Evolutionary conservation across 148 eudicot species (phyloP).

Genomic region (Cornus florida): DNA sequence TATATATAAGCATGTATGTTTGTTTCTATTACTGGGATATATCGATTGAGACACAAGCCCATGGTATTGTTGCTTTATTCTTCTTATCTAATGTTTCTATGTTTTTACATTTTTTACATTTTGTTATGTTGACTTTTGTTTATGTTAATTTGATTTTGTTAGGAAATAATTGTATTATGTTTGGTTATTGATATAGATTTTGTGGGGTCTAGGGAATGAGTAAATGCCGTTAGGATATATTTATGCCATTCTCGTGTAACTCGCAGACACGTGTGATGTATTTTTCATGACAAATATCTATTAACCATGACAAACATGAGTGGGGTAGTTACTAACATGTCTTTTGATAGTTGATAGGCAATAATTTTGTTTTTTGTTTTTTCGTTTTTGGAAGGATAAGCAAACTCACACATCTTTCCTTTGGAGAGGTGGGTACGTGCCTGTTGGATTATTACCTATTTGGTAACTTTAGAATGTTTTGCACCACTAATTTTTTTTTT

Average conservation of each 20-base stretch:
- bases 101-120: slow-evolving; percentile 5
- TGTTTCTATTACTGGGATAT: too few relatives aligned
- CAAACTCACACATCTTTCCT: too few relatives aligned
- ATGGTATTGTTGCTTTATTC: background rate
- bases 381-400: too few relatives aligned
- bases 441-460: too few relatives aligned
- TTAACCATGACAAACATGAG: background rate
- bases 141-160: background rate
- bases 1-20: background rate
- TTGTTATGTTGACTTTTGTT: slow-evolving; percentile 1
- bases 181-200: background rate
- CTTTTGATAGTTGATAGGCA: too few relatives aligned
- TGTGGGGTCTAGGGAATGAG: slow-evolving; percentile 1
- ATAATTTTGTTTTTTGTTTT: too few relatives aligned
- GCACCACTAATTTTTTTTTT: too few relatives aligned
- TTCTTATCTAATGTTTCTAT: background rate
- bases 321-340: too few relatives aligned
- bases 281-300: background rate
- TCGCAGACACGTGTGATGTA: background rate
- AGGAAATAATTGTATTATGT: background rate
- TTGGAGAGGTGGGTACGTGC: too few relatives aligned
- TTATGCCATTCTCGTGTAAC: background rate
- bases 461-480: too few relatives aligned
- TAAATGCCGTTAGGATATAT: background rate
- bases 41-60: too few relatives aligned